These are phyloP conservation scores for Pichia scutulata DNA, from an alignment of 805 yeast species.

Conservation along the genomic window DNA sequence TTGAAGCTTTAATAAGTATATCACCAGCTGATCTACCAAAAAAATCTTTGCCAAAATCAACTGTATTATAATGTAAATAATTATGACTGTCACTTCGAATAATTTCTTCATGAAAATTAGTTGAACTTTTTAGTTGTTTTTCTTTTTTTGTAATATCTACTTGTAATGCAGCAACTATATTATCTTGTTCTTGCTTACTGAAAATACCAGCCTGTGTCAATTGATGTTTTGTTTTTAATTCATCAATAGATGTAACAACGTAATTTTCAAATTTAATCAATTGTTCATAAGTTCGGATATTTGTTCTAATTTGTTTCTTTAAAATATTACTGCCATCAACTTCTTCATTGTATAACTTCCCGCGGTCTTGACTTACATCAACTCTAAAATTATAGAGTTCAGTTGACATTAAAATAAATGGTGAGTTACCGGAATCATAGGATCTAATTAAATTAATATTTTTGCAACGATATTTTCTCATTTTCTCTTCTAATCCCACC, in stretches of 20 bases:
- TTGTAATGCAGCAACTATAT: slow-evolving; percentile 3
- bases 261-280: slow-evolving; percentile 4
- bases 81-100: slow-evolving; percentile 1
- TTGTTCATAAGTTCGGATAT: slow-evolving; percentile 5
- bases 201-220: neutral
- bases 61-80: slow-evolving; percentile 1
- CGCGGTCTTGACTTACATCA: neutral
- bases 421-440: slow-evolving; percentile 9
- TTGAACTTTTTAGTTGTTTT: slow-evolving; percentile 3
- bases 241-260: slow-evolving; percentile 3
- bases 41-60: slow-evolving; percentile 1
- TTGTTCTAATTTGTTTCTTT: neutral
- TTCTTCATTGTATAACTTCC: neutral
- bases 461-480: slow-evolving; percentile 12
- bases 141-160: slow-evolving; percentile 1
- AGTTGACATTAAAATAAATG: slow-evolving; percentile 14
- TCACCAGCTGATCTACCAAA: slow-evolving; percentile 4
- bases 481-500: slow-evolving; percentile 34
- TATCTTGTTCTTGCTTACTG: slow-evolving; percentile 2
- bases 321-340: neutral
- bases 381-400: slow-evolving; percentile 15
- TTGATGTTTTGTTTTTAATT: slow-evolving; percentile 4
- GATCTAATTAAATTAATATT: slow-evolving; percentile 2
- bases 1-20: slow-evolving; percentile 2
- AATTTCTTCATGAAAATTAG: slow-evolving; percentile 5